These are phyloP conservation scores for Daldinia eschscholtzii DNA, from an alignment of 2,329 filamentous ascomycete species.

Conservation along the genomic window DNA sequence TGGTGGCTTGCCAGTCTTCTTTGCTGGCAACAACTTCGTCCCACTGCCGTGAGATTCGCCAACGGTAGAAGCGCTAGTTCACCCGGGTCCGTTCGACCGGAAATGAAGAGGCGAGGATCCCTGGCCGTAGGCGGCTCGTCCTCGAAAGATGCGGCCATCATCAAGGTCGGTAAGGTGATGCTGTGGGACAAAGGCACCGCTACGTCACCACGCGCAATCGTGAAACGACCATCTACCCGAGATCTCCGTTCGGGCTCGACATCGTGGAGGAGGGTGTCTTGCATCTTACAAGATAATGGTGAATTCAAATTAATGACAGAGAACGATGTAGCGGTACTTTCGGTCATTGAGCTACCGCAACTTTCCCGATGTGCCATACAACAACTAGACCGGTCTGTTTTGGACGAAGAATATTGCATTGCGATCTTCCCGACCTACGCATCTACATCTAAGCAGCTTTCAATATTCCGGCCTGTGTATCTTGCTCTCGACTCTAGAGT, in stretches of 20 bases:
- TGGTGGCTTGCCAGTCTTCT: conserved; percentile 84
- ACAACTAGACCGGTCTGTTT: conserved; percentile 86
- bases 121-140: conserved; percentile 52
- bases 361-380: conserved; percentile 92
- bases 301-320: conserved; percentile 93
- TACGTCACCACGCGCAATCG: conserved; percentile 66
- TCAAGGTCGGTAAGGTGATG: conserved; percentile 93
- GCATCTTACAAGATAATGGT: conserved; percentile 93
- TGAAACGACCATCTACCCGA: conserved; percentile 68
- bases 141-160: conserved; percentile 81
- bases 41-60: conserved; percentile 67
- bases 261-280: conserved; percentile 89
- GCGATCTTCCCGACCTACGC: conserved; percentile 96
- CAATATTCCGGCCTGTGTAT: conserved; percentile 88
- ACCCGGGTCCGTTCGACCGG: conserved; percentile 57
- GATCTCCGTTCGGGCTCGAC: conserved; percentile 66
- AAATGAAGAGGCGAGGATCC: conserved; percentile 60
- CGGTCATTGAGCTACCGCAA: conserved; percentile 87
- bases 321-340: conserved; percentile 82
- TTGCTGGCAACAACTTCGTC: conserved; percentile 83
- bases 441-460: conserved; percentile 76
- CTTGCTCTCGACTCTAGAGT: conserved; percentile 87
- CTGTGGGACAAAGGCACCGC: conserved; percentile 86
- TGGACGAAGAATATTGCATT: conserved; percentile 94
- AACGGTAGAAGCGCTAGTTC: conserved; percentile 57